Evolutionary conservation across 805 yeast species (phyloP), one percentile per base, ranked within the genome.

Genomic region (Kazachstania viticola): DNA sequence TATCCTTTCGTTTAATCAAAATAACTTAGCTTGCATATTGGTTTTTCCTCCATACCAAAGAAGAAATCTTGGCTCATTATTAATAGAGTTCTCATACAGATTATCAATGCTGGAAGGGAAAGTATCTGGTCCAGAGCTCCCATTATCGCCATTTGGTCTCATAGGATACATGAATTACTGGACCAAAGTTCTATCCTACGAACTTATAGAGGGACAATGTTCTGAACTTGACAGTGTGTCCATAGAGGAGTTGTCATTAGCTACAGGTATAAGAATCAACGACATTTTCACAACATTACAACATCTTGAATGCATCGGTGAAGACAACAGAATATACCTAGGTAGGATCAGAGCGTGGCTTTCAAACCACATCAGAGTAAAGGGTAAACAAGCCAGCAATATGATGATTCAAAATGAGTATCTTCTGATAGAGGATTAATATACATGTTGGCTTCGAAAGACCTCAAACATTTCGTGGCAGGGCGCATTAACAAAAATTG

Each of bases 41-140:
- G 74, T 84, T 3, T 81, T 91, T 39, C 98, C 98, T 1, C 95
- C 95, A 3, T 91, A 74, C 51, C 97, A 88, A 52, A 64, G 83
- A 36, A 67, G 69, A 25, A 77, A 73, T 6, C 53, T 87, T 17
- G 98, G 97, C 0, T 73, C 83, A 4, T 61, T 83, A 9, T 52
- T 91, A 25, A 82, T 91, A 12, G 83, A 83, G 38, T 81, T 84
- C 42, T 82, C 93, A 24, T 91, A 88, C 49, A 75, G 67, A 19
- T 52, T 87, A 14, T 83, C 95, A 0, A 61, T 71, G 25, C 67
- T 66, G 12, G 81, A 80, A 27, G 73, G 71, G 19, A 44, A 62
- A 14, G 55, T 71, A 2, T 84, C 95, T 37, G 94, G 96, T 0
- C 98, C 98, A 0, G 98, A 91, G 51, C 69, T 75, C 41, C 98